Percentiles rank a stretch among this genome's conserved stretches.
phyloP scores from a whole-genome alignment of 2,329 filamentous ascomycete species.

The Paradendryphiella salina region DNA sequence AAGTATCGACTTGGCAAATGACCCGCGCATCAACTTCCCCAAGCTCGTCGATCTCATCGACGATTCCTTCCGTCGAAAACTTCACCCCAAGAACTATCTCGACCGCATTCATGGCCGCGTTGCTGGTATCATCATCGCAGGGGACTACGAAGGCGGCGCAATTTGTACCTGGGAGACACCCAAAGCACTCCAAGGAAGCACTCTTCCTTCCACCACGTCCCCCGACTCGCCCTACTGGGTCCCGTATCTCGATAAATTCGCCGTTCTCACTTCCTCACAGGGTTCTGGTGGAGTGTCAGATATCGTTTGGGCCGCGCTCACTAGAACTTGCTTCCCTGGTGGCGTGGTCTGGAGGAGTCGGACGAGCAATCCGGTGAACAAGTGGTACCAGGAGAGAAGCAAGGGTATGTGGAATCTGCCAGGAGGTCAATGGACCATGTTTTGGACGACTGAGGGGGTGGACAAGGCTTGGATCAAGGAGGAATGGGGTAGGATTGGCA shows the following conservation, averaged over 20 bases:
- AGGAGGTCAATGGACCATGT: slow-evolving; percentile 94
- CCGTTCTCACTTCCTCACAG: slow-evolving; percentile 84
- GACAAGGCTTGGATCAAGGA: slow-evolving; percentile 59
- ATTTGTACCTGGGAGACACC: slow-evolving; percentile 93
- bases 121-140: slow-evolving; percentile 90
- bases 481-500: slow-evolving; percentile 42
- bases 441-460: slow-evolving; percentile 81
- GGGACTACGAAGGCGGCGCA: slow-evolving; percentile 94
- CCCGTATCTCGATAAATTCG: slow-evolving; percentile 97
- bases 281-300: slow-evolving; percentile 92
- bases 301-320: slow-evolving; percentile 95
- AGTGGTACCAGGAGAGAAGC: slow-evolving; percentile 97
- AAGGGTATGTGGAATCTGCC: slow-evolving; percentile 79
- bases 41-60: slow-evolving; percentile 86
- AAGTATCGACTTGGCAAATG: slow-evolving; percentile 68
- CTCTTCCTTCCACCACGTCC: neutral
- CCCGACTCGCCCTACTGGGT: slow-evolving; percentile 62
- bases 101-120: slow-evolving; percentile 76
- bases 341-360: slow-evolving; percentile 93
- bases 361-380: slow-evolving; percentile 92
- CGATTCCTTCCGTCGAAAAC: slow-evolving; percentile 83
- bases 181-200: slow-evolving; percentile 51
- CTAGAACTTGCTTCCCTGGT: slow-evolving; percentile 80
- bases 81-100: slow-evolving; percentile 84
- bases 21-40: slow-evolving; percentile 79